Conservation (phyloP, 2,329 filamentous ascomycete genomes). For the Botrytis pseudocinerea region DNA sequence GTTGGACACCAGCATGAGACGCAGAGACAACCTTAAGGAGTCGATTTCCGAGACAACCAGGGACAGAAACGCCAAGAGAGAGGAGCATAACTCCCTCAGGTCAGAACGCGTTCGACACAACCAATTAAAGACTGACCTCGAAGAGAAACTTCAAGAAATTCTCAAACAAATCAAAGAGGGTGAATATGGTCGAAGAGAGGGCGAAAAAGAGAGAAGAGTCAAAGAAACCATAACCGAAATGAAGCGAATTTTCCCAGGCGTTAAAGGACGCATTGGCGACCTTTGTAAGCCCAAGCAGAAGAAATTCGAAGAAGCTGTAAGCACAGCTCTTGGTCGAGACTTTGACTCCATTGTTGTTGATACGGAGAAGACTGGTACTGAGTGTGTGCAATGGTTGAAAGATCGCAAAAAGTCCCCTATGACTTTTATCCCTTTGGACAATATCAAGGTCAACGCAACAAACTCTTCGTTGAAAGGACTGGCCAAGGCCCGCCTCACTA, state of each 20-base stretch:
- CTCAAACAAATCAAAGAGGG: constrained; percentile 80
- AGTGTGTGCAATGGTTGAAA: constrained; percentile 92
- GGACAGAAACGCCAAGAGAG: constrained; percentile 86
- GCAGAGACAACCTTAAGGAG: constrained; percentile 62
- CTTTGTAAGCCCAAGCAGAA: constrained; percentile 96
- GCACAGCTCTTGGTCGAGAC: constrained; percentile 86
- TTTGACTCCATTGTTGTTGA: constrained; percentile 96
- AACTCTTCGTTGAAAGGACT: constrained; percentile 91
- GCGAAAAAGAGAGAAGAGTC: constrained; percentile 73
- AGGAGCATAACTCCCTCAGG: constrained; percentile 80
- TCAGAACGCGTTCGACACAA: constrained; percentile 81
- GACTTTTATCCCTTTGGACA: constrained; percentile 95
- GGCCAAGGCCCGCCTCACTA: constrained; percentile 80
- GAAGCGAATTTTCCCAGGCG: constrained; percentile 88
- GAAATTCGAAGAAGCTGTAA: constrained; percentile 91
- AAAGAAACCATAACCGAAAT: constrained; percentile 83
- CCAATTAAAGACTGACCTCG: constrained; percentile 81
- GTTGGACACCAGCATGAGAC: constrained; percentile 65
- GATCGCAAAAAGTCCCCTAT: constrained; percentile 84
- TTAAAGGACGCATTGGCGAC: constrained; percentile 85
- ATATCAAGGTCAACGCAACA: constrained; percentile 90
- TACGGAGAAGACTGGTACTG: constrained; percentile 87
- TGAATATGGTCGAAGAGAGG: constrained; percentile 82
- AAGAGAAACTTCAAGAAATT: constrained; percentile 86
- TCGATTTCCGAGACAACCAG: constrained; percentile 67